Conservation (phyloP, 805 yeast genomes). For the Kazachstania africana region DNA sequence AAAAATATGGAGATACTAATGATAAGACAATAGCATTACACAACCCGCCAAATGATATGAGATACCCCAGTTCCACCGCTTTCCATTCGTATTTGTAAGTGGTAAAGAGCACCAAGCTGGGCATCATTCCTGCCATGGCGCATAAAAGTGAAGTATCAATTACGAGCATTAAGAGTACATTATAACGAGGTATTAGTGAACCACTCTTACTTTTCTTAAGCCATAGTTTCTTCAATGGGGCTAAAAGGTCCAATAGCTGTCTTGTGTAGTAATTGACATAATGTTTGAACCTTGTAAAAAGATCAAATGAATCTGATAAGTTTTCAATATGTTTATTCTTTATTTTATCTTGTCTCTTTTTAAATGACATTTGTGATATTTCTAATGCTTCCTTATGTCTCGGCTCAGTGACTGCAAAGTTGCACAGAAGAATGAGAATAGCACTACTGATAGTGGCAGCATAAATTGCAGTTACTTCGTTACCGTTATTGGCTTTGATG, state of each 20-base stretch:
- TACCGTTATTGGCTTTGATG: conserved; percentile 19
- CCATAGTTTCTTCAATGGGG: conserved; percentile 47
- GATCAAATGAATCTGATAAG: neutral
- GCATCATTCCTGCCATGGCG: conserved; percentile 31
- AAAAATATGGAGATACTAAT: conserved; percentile 38
- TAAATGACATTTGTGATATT: conserved; percentile 32
- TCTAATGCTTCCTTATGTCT: conserved; percentile 42
- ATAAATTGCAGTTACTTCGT: conserved; percentile 24
- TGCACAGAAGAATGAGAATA: conserved; percentile 26
- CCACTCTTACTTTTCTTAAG: conserved; percentile 24
- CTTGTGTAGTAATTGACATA: conserved; percentile 7
- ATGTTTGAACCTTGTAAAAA: conserved; percentile 1
- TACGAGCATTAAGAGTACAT: conserved; percentile 37
- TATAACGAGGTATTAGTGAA: conserved; percentile 29
- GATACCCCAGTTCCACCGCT: conserved; percentile 43
- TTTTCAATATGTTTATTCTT: neutral
- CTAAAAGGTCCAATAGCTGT: conserved; percentile 19
- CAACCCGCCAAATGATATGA: conserved; percentile 40
- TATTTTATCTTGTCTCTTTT: conserved; percentile 2
- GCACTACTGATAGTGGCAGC: conserved; percentile 21
- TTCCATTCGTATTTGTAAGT: conserved; percentile 43
- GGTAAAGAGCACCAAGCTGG: conserved; percentile 39
- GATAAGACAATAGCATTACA: conserved; percentile 39
- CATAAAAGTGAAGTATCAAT: conserved; percentile 35
- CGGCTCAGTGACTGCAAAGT: conserved; percentile 47